phyloP scores from a whole-genome alignment of 768 basidiomycete genomes.

The Boletus subparvulus region DNA sequence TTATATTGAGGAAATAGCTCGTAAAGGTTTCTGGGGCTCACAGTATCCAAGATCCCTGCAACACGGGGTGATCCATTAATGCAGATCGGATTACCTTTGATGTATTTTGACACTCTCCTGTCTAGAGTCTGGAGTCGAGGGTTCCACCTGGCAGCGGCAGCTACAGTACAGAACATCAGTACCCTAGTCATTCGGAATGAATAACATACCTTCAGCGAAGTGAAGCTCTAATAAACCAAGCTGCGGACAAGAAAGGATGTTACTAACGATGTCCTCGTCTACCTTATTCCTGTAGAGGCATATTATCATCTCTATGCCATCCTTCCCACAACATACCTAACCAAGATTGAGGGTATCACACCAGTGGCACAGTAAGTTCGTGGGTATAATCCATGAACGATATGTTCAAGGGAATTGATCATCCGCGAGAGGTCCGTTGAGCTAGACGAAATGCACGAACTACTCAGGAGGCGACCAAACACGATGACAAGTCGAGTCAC shows the following conservation, averaged over 20 bases:
- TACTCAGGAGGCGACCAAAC: neutral
- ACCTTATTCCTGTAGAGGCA: constrained; percentile 51
- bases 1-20: neutral
- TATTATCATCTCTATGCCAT: neutral
- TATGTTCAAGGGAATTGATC: constrained; percentile 69
- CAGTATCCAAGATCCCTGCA: constrained; percentile 74
- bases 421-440: constrained; percentile 79
- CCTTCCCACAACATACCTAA: constrained; percentile 45
- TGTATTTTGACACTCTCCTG: constrained; percentile 62
- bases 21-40: constrained; percentile 21
- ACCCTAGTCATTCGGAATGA: neutral
- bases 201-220: constrained; percentile 59
- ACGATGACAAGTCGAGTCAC: constrained; percentile 24
- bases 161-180: constrained; percentile 33
- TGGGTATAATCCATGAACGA: constrained; percentile 74
- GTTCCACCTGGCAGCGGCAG: constrained; percentile 65
- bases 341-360: constrained; percentile 49
- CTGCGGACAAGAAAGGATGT: constrained; percentile 65
- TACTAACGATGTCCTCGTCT: constrained; percentile 72
- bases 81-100: constrained; percentile 65
- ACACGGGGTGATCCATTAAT: constrained; percentile 75
- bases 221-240: constrained; percentile 59
- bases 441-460: constrained; percentile 29
- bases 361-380: constrained; percentile 43
- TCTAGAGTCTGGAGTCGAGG: constrained; percentile 61